Base-by-base conservation (phyloP, 768 basidiomycete species). In the Russula brevipes region DNA sequence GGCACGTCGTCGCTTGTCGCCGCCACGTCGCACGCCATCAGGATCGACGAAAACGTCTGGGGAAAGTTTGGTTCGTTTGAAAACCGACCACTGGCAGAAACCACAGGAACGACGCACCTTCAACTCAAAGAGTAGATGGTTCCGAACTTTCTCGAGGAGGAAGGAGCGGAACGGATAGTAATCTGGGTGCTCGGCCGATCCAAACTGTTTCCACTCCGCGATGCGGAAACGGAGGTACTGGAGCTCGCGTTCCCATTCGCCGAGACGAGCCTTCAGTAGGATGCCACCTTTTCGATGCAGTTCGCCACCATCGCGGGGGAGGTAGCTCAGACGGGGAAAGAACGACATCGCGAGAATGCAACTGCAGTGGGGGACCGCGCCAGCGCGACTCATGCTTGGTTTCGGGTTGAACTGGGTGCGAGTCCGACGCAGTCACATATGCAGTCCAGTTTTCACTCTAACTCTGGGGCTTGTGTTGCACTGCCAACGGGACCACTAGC, bases 191-290 rank as follows among this genome's bases (percentile, higher is more conserved):
- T 68, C 66, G 47, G 50, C 36, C 1, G 64, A 46, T 7, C 60
- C 66, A 31, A 66, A 66, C 19, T 56, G 12, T 24, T 61, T 67
- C 66, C 66, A 67, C 39, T 67, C 66, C n/a, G 64, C 60, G 17
- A 67, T 66, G 38, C 66, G 64, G 44, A 51, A 66, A 7, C 65
- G 60, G 19, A 67, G 66, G 50, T 67, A 67, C n/a, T 66, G 46
- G 41, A 67, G 53, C 50, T 67, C 66, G 31, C 64, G 64, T 12
- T 67, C 66, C 66, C 66, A 67, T 38, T 67, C 64, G 53, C 36
- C 30, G 16, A 67, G 66, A 45, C 66, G 66, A 2, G 64, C 54
- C 17, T 61, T 59, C 46, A 67, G 45, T 14, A 66, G 11, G 24
- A 55, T 38, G 12, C 64, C 64, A 16, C 66, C 66, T 24, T 51